phyloP scores from a whole-genome alignment of 2,329 filamentous ascomycete species.

The Penicillium sp. region DNA sequence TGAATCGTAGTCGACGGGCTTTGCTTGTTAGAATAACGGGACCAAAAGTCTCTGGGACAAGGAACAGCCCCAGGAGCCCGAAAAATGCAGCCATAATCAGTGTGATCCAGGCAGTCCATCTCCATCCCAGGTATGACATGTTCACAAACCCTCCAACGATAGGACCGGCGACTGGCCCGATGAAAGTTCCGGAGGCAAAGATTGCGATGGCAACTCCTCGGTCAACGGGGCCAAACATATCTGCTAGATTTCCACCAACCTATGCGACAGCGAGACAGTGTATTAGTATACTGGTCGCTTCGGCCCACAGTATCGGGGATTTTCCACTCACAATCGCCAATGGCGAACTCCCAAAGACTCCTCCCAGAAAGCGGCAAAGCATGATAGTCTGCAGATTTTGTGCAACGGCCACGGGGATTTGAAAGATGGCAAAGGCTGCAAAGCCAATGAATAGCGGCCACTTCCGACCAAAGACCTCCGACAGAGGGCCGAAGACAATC shows the following conservation, averaged over 20 bases:
- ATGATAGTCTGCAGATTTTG: constrained; percentile 55
- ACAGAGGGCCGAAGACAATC: constrained; percentile 45
- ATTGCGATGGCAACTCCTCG: constrained; percentile 47
- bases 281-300: neutral
- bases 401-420: constrained; percentile 55
- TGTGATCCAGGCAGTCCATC: constrained; percentile 58
- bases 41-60: constrained; percentile 52
- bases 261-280: neutral
- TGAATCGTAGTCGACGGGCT: constrained; percentile 45
- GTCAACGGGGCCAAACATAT: constrained; percentile 50
- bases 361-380: constrained; percentile 54
- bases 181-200: constrained; percentile 49
- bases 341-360: constrained; percentile 52
- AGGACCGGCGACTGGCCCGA: constrained; percentile 50
- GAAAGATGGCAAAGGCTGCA: constrained; percentile 51
- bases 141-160: constrained; percentile 53
- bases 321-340: constrained; percentile 48
- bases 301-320: neutral
- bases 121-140: constrained; percentile 52
- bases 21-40: constrained; percentile 45
- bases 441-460: constrained; percentile 51
- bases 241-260: constrained; percentile 43
- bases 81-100: constrained; percentile 49
- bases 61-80: constrained; percentile 42
- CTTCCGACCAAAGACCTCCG: constrained; percentile 52